phyloP scores from a whole-genome alignment of 2,329 filamentous ascomycete genomes.

The Fusarium sp. region DNA sequence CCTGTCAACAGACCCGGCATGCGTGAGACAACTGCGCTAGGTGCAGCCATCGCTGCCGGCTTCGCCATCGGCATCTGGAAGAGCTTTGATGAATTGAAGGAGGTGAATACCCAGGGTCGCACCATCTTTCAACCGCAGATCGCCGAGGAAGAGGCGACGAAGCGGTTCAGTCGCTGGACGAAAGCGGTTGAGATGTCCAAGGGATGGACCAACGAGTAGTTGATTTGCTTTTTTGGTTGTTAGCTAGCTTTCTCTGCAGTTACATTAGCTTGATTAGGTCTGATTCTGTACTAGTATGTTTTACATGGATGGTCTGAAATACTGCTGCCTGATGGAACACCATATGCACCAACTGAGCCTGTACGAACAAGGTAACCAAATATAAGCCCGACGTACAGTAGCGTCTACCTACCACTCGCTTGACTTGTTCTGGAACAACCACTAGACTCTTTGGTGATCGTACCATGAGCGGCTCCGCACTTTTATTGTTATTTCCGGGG shows the following conservation, averaged over 20 bases:
- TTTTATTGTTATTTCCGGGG: constrained; percentile 13
- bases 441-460: background rate
- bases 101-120: constrained; percentile 75
- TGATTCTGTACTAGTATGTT: constrained; percentile 21
- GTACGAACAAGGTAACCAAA: background rate
- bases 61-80: constrained; percentile 80
- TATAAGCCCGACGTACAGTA: constrained; percentile 19
- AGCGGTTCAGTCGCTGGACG: constrained; percentile 76
- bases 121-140: constrained; percentile 75
- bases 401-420: background rate
- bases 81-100: constrained; percentile 74
- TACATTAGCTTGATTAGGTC: background rate
- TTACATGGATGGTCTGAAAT: constrained; percentile 11
- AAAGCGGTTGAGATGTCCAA: constrained; percentile 82
- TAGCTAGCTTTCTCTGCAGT: background rate
- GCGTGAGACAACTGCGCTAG: constrained; percentile 84
- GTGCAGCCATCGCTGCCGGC: constrained; percentile 84
- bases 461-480: constrained; percentile 22
- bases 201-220: constrained; percentile 66
- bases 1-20: constrained; percentile 81
- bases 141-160: constrained; percentile 63
- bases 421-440: background rate
- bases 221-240: constrained; percentile 1
- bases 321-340: constrained; percentile 30
- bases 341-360: background rate